phyloP scores from a whole-genome alignment of 306 rosid genomes.

The Cucumis sativus region Cucumber_9930_V3 NC_026655.2:27603001-27603500 shows the following conservation, averaged over 20 bases:
- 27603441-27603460: background rate
- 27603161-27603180: constrained; percentile 27
- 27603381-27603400: background rate
- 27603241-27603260: background rate
- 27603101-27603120: constrained; percentile 12
- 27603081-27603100: background rate
- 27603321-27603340: background rate
- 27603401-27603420: background rate
- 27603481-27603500: background rate
- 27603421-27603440: background rate
- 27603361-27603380: background rate
- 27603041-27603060: background rate
- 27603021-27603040: background rate
- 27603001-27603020: constrained; percentile 76
- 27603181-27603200: background rate
- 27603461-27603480: background rate
- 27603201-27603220: background rate
- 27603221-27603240: background rate
- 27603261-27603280: background rate
- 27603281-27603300: background rate
- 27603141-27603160: constrained; percentile 73
- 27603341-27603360: background rate
- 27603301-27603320: background rate
- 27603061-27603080: background rate
- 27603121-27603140: constrained; percentile 72